These are phyloP conservation scores for Beauveria caledonica DNA, from an alignment of 2,329 filamentous ascomycete species.

Conservation along the genomic window DNA sequence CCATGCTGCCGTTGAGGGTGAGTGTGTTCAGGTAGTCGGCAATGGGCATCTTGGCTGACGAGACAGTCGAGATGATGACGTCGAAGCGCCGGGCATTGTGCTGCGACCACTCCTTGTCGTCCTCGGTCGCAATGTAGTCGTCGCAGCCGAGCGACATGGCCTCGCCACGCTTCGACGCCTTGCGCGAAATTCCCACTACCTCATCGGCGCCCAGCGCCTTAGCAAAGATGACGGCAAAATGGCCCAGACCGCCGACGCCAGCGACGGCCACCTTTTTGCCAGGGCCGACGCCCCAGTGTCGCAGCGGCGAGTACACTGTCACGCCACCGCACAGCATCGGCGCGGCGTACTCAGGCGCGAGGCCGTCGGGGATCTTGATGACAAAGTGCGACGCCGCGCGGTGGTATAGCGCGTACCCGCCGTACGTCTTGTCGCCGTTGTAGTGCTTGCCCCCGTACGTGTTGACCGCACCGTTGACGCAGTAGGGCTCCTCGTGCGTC, in stretches of 20 bases:
- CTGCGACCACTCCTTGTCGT: conserved; percentile 46
- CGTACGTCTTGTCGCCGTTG: conserved; percentile 31
- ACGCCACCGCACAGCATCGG: conserved; percentile 66
- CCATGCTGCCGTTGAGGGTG: conserved; percentile 16
- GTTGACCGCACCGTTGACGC: conserved; percentile 28
- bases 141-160: conserved; percentile 50
- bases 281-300: conserved; percentile 54
- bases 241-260: conserved; percentile 60
- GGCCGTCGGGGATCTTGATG: conserved; percentile 36
- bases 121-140: conserved; percentile 33
- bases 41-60: conserved; percentile 47
- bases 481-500: conserved; percentile 34
- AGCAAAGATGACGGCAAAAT: conserved; percentile 61
- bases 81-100: conserved; percentile 45
- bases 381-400: conserved; percentile 37
- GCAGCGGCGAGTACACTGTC: conserved; percentile 57
- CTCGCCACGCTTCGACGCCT: conserved; percentile 43
- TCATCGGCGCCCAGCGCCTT: conserved; percentile 57
- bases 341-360: conserved; percentile 36
- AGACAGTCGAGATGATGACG: conserved; percentile 52
- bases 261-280: conserved; percentile 60
- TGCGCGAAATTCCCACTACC: conserved; percentile 52
- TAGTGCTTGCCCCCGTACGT: conserved; percentile 41
- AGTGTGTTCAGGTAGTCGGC: conserved; percentile 36
- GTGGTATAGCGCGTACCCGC: conserved; percentile 37